Evolutionary conservation across 306 rosid genomes (phyloP).

Genomic region (Cicer cuneatum): DNA sequence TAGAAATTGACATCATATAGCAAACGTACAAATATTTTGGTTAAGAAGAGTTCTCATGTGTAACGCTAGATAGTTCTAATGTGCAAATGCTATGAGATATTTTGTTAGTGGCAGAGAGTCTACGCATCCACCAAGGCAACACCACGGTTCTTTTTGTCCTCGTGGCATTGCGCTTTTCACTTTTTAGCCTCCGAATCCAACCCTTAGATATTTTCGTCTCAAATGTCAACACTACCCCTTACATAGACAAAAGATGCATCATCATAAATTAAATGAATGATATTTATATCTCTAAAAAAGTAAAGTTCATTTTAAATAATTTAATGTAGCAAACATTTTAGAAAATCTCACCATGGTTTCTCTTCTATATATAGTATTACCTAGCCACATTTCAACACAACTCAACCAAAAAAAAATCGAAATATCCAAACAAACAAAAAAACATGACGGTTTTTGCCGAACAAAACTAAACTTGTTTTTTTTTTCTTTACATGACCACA

Average conservation of each 20-base stretch:
- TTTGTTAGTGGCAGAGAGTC: slow-evolving; percentile 17
- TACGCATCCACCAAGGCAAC: slow-evolving; percentile 47
- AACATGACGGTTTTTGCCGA: neutral
- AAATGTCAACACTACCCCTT: neutral
- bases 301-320: too few species aligned
- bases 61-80: too few species aligned
- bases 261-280: too few species aligned
- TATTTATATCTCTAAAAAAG: too few species aligned
- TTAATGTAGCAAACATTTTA: too few species aligned
- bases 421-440: neutral
- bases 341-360: too few species aligned
- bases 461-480: neutral
- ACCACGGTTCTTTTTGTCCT: slow-evolving; percentile 32
- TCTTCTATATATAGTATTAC: neutral
- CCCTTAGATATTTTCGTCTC: slow-evolving; percentile 46
- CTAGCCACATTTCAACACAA: neutral
- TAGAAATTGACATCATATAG: too few species aligned
- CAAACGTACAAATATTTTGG: too few species aligned
- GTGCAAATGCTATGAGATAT: too few species aligned
- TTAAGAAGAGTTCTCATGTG: too few species aligned
- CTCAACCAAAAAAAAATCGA: neutral
- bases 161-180: slow-evolving; percentile 58
- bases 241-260: too few species aligned
- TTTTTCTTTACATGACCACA: slow-evolving; percentile 44
- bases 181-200: slow-evolving; percentile 39